Conservation (phyloP, 805 yeast genomes). For the Trichomonascus vanleenenianus region DNA sequence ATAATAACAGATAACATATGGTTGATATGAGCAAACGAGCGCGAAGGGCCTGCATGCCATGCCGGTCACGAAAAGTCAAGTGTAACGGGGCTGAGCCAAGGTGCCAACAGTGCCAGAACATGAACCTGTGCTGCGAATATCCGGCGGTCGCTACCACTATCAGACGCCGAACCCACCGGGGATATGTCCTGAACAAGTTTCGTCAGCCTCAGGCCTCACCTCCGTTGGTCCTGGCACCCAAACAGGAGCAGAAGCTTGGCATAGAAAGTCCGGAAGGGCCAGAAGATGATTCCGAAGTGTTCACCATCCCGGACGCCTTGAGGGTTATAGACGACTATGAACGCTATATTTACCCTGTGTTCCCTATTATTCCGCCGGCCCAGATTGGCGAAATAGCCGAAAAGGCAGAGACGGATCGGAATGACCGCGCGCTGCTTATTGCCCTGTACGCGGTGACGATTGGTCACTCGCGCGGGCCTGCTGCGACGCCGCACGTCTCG, state of each 20-base stretch:
- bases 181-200: conserved; percentile 2
- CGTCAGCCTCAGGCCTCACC: background rate
- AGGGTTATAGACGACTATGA: background rate
- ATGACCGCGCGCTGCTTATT: conserved; percentile 5
- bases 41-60: conserved; percentile 11
- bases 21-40: background rate
- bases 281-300: background rate
- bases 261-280: background rate
- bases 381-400: conserved; percentile 7
- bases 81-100: conserved; percentile 8
- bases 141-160: background rate
- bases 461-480: conserved; percentile 1
- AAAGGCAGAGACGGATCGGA: background rate
- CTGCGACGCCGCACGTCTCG: background rate
- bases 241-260: background rate
- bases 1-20: background rate
- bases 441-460: conserved; percentile 10
- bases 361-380: conserved; percentile 3
- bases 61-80: conserved; percentile 12
- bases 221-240: background rate
- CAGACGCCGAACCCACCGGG: conserved; percentile 1
- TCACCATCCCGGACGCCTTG: conserved; percentile 1
- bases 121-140: conserved; percentile 7
- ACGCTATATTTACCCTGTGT: conserved; percentile 9
- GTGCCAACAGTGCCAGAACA: conserved; percentile 8